phyloP scores from a whole-genome alignment of 164 flowering plant genomes.

The Euptelea pleiosperma region DNA sequence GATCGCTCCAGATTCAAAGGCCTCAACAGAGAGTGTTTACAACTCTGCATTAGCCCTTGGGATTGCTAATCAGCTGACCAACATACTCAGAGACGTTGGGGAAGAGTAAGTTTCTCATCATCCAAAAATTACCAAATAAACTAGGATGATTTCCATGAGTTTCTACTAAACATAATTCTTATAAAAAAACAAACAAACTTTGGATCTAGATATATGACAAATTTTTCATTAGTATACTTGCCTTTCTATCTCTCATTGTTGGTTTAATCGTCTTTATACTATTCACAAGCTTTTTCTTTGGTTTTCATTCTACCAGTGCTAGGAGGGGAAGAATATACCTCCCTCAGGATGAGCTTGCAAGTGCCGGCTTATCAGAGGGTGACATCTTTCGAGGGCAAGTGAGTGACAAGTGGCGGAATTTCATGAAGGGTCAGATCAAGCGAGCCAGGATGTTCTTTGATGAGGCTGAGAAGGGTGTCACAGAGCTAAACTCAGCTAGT shows the following conservation, averaged over 20 bases:
- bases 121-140: too few relatives aligned
- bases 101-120: constrained; percentile 99
- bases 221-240: too few relatives aligned
- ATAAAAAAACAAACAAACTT: too few relatives aligned
- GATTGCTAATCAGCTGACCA: constrained; percentile 83
- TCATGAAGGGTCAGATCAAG: constrained; percentile 80
- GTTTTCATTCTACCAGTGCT: constrained; percentile 41
- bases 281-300: background rate
- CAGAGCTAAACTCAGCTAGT: constrained; percentile 70
- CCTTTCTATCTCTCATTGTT: too few relatives aligned
- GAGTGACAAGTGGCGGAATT: constrained; percentile 77
- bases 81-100: constrained; percentile 90
- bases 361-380: constrained; percentile 80
- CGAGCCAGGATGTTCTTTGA: constrained; percentile 85
- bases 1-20: constrained; percentile 67
- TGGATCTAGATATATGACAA: too few relatives aligned
- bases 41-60: constrained; percentile 82
- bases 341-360: constrained; percentile 85
- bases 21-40: constrained; percentile 70
- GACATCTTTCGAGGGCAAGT: constrained; percentile 82
- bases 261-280: too few relatives aligned
- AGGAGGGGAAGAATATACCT: constrained; percentile 76
- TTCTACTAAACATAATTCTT: too few relatives aligned
- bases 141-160: too few relatives aligned
- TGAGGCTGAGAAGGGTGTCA: constrained; percentile 72